Evolutionary conservation across 768 basidiomycete genomes (phyloP), one percentile per base, ranked within the genome.

Genomic region (Gymnopilus dilepis): DNA sequence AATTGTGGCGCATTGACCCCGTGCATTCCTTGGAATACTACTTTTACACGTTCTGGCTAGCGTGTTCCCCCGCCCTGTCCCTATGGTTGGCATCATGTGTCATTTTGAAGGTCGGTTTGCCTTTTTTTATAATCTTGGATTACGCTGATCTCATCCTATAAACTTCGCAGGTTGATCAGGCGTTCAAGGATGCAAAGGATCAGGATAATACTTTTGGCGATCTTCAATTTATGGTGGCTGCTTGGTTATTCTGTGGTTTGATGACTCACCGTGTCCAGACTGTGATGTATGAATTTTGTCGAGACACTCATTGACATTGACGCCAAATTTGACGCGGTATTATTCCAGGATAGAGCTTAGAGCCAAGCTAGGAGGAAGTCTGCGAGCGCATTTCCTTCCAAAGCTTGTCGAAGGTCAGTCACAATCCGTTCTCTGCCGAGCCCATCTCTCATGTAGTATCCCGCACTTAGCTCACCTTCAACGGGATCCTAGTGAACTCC

Each of bases 341-440:
- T 24, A 19, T 37, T 19, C 9, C 37, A 64, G 61, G 54, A 37
- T 42, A 34, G 56, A 58, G 26, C 42, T 53, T 26, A 64, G 60
- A 47, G 58, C 56, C 2, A 55, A 59, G n/a, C 17, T 68, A 22
- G 67, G 66, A 7, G 77, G 72, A 1, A 71, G 73, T 42, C 67
- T 82, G 1, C 75, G 78, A 45, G 69, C 72, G 4, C 67, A 78
- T 58, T 80, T 80, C 56, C 62, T 79, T 15, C 82, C 82, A 0
- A 69, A 68, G 34, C 60, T 83, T 4, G 78, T 74, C 17, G 61
- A 66, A 67, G 78, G 82, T 80, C 54, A 51, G 42, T 3, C 40
- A 21, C 43, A 0, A n/a, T 37, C 15, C 15, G 8, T 19, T 21
- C 28, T 15, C 3, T 26, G 12, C 6, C 26, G 15, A 28, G 3